Conservation (phyloP, 768 basidiomycete species). For the Boletellus ananas region DNA sequence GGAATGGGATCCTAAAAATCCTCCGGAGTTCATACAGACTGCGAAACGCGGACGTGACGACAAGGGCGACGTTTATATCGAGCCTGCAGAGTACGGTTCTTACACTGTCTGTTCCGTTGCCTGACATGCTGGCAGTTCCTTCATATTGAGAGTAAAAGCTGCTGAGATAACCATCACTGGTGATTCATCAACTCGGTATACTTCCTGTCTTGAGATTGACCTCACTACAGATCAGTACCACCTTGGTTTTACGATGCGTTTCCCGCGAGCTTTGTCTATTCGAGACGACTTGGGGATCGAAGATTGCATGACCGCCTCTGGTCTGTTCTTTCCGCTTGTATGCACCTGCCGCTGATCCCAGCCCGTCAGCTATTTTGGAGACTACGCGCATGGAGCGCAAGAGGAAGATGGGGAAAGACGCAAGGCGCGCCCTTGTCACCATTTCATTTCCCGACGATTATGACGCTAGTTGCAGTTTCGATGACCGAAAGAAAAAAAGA, state of each 20-base stretch:
- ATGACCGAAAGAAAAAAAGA: conserved; percentile 32
- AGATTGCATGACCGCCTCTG: conserved; percentile 70
- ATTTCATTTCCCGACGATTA: not conserved
- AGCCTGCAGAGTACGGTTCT: conserved; percentile 73
- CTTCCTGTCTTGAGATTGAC: not conserved
- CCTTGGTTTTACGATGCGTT: conserved; percentile 87
- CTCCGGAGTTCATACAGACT: conserved; percentile 66
- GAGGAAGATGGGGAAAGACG: conserved; percentile 65
- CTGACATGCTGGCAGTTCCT: conserved; percentile 57
- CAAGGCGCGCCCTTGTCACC: conserved; percentile 36
- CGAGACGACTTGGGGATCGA: conserved; percentile 71
- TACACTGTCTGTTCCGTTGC: not conserved
- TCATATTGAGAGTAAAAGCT: conserved; percentile 90
- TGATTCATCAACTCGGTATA: conserved; percentile 24
- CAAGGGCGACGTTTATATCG: conserved; percentile 87
- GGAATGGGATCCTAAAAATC: conserved; percentile 65
- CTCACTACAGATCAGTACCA: conserved; percentile 67
- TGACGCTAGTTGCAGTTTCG: conserved; percentile 19
- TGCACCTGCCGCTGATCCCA: not conserved
- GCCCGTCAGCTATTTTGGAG: conserved; percentile 51
- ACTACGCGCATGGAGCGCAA: conserved; percentile 62
- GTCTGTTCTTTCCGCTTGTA: conserved; percentile 32
- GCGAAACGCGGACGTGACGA: conserved; percentile 65
- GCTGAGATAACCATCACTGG: conserved; percentile 83
- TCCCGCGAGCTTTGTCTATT: conserved; percentile 80